These are phyloP conservation scores for Entrophospora sp. DNA, from an alignment of 192 early-diverging fungal genomes.

Conservation along the genomic window DNA sequence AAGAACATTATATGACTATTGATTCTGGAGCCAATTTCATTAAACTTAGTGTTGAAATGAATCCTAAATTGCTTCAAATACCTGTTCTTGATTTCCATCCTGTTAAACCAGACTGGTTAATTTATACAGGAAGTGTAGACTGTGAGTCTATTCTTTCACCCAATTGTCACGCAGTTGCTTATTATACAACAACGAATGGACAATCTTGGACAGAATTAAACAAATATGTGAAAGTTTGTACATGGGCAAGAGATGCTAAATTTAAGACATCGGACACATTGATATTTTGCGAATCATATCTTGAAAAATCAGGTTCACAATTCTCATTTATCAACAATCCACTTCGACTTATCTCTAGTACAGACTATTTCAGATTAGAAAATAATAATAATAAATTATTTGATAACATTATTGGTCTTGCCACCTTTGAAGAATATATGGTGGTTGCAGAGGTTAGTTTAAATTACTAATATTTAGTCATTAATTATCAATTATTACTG, in stretches of 20 bases:
- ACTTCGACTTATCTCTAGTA: slow-evolving; percentile 56
- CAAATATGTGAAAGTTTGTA: slow-evolving; percentile 62
- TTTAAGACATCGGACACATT: slow-evolving; percentile 50
- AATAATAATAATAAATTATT: slow-evolving; percentile 50
- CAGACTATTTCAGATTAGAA: slow-evolving; percentile 42
- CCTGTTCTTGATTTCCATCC: slow-evolving; percentile 77
- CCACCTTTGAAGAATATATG: slow-evolving; percentile 70
- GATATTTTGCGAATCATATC: slow-evolving; percentile 71
- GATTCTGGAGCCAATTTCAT: slow-evolving; percentile 53
- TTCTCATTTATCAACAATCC: slow-evolving; percentile 39
- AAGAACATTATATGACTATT: slow-evolving; percentile 45
- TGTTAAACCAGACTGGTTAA: slow-evolving; percentile 67
- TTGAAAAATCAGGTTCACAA: slow-evolving; percentile 49
- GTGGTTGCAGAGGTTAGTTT: slow-evolving; percentile 61
- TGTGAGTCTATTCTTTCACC: slow-evolving; percentile 35
- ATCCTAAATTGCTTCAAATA: slow-evolving; percentile 54
- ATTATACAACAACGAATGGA: slow-evolving; percentile 62
- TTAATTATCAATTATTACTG: too few relatives aligned
- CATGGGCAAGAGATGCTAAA: slow-evolving; percentile 51
- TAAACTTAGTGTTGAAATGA: slow-evolving; percentile 42
- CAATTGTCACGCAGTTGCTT: slow-evolving; percentile 67
- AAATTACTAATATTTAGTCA: too few relatives aligned
- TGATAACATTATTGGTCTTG: slow-evolving; percentile 68
- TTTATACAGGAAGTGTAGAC: slow-evolving; percentile 57
- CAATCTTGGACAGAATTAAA: slow-evolving; percentile 56